A percentile compares a stretch with the other conserved stretches of the same genome.
Conservation (phyloP, 2,329 filamentous ascomycete genomes). For the Aureobasidium musti region DNA sequence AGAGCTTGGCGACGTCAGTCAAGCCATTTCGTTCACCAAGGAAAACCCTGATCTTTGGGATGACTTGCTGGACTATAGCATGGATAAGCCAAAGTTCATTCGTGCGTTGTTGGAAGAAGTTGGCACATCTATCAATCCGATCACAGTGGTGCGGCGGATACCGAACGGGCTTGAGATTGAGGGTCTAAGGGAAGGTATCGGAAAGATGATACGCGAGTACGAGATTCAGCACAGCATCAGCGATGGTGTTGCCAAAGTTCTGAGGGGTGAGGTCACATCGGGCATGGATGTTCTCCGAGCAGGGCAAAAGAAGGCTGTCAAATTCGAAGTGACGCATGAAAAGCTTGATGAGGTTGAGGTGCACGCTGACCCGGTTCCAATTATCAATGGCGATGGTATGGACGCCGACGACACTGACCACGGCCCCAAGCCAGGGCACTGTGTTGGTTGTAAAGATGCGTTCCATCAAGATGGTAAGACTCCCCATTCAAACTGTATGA, state of each 20-base stretch:
- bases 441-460: conserved; percentile 43
- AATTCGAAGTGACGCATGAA: conserved; percentile 72
- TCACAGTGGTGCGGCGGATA: conserved; percentile 84
- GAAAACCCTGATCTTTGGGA: conserved; percentile 93
- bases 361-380: conserved; percentile 36
- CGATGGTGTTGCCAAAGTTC: conserved; percentile 80
- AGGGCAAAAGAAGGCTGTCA: conserved; percentile 82
- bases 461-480: conserved; percentile 45
- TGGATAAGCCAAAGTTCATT: conserved; percentile 97
- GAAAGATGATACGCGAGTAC: conserved; percentile 90
- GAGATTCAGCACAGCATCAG: conserved; percentile 94
- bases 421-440: conserved; percentile 42
- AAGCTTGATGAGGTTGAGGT: conserved; percentile 41
- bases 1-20: conserved; percentile 83
- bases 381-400: conserved; percentile 31
- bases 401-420: conserved; percentile 33
- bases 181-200: conserved; percentile 82
- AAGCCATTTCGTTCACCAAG: conserved; percentile 93
- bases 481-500: not conserved
- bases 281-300: conserved; percentile 79
- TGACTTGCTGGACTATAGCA: conserved; percentile 89
- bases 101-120: conserved; percentile 89
- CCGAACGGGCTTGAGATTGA: conserved; percentile 92
- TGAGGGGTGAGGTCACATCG: conserved; percentile 81
- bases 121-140: conserved; percentile 89